These are phyloP conservation scores for Lactarius indigo DNA, from an alignment of 768 basidiomycete species.

Conservation along the genomic window DNA sequence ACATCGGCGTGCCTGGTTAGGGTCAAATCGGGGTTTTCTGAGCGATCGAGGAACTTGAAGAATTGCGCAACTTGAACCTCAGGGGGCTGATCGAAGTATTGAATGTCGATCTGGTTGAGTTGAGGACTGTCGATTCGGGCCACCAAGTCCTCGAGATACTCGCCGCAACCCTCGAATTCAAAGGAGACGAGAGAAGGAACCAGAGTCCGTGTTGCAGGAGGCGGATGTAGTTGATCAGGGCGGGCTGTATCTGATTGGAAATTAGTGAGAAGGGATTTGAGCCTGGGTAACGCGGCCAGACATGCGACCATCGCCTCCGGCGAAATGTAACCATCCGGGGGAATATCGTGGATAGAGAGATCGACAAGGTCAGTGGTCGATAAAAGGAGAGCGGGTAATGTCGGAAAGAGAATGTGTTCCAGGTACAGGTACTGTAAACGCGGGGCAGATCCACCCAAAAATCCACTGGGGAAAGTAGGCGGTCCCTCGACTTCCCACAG, in stretches of 20 bases:
- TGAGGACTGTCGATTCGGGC: not conserved
- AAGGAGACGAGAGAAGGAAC: not conserved
- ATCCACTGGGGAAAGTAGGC: not conserved
- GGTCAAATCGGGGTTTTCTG: not conserved
- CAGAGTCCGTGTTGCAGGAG: not conserved
- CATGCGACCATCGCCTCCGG: not conserved
- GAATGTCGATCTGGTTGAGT: not conserved
- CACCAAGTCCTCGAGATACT: not conserved
- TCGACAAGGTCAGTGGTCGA: not conserved
- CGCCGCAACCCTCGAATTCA: not conserved
- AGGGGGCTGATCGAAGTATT: not conserved
- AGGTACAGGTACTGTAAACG: not conserved
- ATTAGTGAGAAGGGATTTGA: not conserved
- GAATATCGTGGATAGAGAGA: not conserved
- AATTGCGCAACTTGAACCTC: not conserved
- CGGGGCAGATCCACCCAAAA: conserved; percentile 1
- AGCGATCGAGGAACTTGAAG: not conserved
- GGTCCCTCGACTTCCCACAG: not conserved
- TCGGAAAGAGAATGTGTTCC: not conserved
- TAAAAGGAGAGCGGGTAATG: not conserved
- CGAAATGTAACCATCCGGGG: not conserved
- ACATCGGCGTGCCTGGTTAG: no score
- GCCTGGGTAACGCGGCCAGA: not conserved
- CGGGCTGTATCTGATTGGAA: not conserved
- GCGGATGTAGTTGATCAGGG: not conserved